These are phyloP conservation scores for Sonneratia caseolaris DNA, from an alignment of 345 rosid species.

Conservation along the genomic window DNA sequence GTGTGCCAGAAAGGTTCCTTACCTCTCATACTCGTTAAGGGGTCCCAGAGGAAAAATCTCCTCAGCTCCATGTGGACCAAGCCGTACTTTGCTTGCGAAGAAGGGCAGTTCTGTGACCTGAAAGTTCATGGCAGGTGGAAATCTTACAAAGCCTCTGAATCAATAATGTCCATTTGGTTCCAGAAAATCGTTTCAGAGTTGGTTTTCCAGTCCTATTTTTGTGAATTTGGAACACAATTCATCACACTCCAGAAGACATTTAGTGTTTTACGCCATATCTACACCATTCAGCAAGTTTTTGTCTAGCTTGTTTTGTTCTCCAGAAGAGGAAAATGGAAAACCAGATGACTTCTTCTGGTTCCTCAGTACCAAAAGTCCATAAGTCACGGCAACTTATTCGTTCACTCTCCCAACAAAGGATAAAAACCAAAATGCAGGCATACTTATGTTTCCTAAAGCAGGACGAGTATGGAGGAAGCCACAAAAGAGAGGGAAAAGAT, in stretches of 20 bases:
- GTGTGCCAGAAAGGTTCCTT: background rate
- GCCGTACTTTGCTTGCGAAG: conserved; percentile 80
- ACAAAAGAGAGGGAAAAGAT: background rate
- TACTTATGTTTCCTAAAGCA: background rate
- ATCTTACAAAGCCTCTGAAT: background rate
- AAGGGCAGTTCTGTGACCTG: conserved; percentile 96
- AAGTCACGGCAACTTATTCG: too few species aligned
- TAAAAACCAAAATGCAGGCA: too few species aligned
- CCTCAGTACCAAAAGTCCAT: too few species aligned
- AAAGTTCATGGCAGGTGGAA: background rate
- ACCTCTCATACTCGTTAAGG: conserved; percentile 82
- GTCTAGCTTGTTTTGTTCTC: too few species aligned
- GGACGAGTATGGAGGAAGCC: background rate
- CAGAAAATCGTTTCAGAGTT: background rate
- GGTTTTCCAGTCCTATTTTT: background rate
- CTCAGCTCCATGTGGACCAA: conserved; percentile 72
- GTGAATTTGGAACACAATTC: background rate
- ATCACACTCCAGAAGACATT: too few species aligned
- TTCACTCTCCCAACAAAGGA: background rate
- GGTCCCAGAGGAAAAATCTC: conserved; percentile 76
- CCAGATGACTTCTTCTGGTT: too few species aligned
- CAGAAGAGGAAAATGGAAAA: too few species aligned
- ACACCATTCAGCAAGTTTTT: too few species aligned
- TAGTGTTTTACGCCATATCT: too few species aligned
- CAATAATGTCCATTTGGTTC: background rate